Percentiles rank a stretch among this genome's conserved stretches.
These are phyloP conservation scores for Suillus subalutaceus DNA, from an alignment of 768 basidiomycete species.

Conservation along the genomic window DNA sequence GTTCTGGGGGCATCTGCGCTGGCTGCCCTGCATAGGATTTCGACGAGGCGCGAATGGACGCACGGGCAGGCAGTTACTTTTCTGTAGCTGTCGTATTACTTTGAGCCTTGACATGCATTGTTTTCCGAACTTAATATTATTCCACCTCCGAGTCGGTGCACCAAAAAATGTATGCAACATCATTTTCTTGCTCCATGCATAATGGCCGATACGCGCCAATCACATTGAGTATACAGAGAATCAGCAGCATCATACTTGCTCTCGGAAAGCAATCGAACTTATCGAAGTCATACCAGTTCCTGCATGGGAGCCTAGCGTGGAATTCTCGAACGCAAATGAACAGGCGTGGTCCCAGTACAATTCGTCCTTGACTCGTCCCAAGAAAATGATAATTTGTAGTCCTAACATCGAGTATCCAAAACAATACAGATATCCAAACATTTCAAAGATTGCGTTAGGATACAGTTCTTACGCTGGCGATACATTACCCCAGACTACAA, in stretches of 20 bases:
- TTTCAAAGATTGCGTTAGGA: too few relatives aligned
- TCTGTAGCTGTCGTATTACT: constrained; percentile 5
- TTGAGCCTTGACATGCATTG: not conserved
- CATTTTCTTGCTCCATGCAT: not conserved
- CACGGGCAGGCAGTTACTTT: not conserved
- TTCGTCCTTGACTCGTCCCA: too few relatives aligned
- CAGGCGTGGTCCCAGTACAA: not conserved
- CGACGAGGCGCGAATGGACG: not conserved
- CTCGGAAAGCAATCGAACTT: too few relatives aligned
- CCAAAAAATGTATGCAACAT: not conserved
- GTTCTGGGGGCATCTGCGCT: constrained; percentile 72
- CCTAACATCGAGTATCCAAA: too few relatives aligned
- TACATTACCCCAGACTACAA: not conserved
- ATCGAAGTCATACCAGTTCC: not conserved
- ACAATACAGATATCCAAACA: too few relatives aligned
- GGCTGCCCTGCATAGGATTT: constrained; percentile 54
- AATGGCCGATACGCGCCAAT: not conserved
- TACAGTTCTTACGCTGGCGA: too few relatives aligned
- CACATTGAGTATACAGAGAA: not conserved
- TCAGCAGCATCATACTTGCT: too few relatives aligned
- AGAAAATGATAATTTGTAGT: too few relatives aligned
- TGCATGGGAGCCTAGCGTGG: not conserved
- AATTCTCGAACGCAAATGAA: not conserved
- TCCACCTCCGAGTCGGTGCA: not conserved
- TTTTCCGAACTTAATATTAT: not conserved